Base-by-base conservation (phyloP, 495 filamentous ascomycete species). In the Aspergillus wentii region DNA sequence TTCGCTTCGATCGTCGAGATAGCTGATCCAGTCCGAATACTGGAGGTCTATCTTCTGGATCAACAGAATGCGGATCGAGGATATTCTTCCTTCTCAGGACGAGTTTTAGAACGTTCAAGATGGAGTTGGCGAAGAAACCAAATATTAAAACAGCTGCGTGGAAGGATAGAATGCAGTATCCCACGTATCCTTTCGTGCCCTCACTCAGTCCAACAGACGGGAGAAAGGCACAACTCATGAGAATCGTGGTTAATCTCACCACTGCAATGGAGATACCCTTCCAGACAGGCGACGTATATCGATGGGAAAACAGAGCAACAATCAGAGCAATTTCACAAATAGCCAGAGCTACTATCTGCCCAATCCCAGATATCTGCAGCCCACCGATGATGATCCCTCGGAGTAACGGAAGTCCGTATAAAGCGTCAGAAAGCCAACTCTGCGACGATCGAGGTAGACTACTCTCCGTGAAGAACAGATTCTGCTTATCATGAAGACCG, bases 21-120 rank as follows among this genome's bases (percentile, higher is more conserved):
- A 49, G 41, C 30, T 44, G 46, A 26, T 17, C 13, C 5, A 49
- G 37, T 10, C 46, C 46, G 18, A 41, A 49, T 17, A 34, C 34
- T 11, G 31, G 21, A n/a, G 20, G 20, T 2, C 20, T 3, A 7
- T 26, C 5, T 6, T 4, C 35, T 1, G 27, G 13, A 13, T n/a
- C 17, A 5, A 7, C 16, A 6, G 30, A 16, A 17, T 21, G n/a
- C 3, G 20, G 20, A 7, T 43, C 19, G 7, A 23, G 4, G 16
- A 37, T n/a, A 5, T 34, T 29, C 10, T 32, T 5, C 17, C 29
- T 26, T 8, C 7, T 8, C 10, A 44, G 30, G 9, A 15, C 9
- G 8, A 17, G 32, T 5, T 19, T 20, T 5, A 14, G 16, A 16
- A 23, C 6, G 13, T 33, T 26, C 2, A 26, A 14, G 8, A 33